Evolutionary conservation across 768 basidiomycete species (phyloP).

Genomic region (Mycena venus): DNA sequence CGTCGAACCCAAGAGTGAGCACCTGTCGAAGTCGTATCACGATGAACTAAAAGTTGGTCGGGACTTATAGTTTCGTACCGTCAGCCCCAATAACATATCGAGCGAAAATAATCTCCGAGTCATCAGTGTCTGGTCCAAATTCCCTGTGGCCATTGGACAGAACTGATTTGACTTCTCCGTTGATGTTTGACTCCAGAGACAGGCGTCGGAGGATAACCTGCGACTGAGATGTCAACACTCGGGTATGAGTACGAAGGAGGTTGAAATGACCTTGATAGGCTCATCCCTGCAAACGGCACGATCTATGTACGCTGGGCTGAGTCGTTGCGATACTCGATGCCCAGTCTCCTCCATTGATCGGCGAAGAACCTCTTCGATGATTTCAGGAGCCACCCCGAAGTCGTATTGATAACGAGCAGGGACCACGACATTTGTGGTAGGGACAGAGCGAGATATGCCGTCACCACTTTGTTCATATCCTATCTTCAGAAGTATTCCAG

Average conservation of each 20-base stretch:
- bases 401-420: slow-evolving; percentile 14
- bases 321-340: neutral
- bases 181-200: neutral
- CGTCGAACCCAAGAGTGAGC: slow-evolving; percentile 64
- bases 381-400: slow-evolving; percentile 2
- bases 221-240: neutral
- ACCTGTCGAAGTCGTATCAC: neutral
- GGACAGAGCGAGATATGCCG: slow-evolving; percentile 9
- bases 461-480: neutral
- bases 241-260: neutral
- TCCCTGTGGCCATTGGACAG: neutral
- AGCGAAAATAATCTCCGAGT: slow-evolving; percentile 43
- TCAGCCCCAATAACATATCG: slow-evolving; percentile 50
- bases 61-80: too few relatives aligned
- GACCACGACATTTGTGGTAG: slow-evolving; percentile 5
- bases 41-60: too few relatives aligned
- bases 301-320: neutral
- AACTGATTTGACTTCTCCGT: neutral
- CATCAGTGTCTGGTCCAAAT: neutral
- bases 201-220: slow-evolving; percentile 10
- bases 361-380: slow-evolving; percentile 9
- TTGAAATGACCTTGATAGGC: neutral
- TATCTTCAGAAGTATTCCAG: neutral
- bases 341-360: neutral
- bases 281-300: neutral